Evolutionary conservation across 2,329 filamentous ascomycete genomes (phyloP).

Genomic region (Chaetothyriales sp.): DNA sequence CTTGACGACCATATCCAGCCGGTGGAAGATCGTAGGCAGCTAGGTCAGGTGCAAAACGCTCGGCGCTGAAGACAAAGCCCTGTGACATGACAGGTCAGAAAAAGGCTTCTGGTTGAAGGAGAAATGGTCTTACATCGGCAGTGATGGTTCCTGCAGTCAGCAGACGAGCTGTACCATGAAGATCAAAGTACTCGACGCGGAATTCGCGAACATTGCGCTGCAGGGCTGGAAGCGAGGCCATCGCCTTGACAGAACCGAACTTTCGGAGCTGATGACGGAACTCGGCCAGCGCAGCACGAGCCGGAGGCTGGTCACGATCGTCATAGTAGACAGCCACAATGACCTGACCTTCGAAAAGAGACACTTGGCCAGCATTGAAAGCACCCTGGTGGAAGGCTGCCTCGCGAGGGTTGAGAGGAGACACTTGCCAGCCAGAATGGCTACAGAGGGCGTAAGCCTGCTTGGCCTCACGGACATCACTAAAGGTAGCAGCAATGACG

Average conservation of each 20-base stretch:
- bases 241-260: slow-evolving; percentile 28
- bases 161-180: neutral
- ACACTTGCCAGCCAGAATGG: slow-evolving; percentile 35
- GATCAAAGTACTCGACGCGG: slow-evolving; percentile 29
- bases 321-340: slow-evolving; percentile 36
- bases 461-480: slow-evolving; percentile 48
- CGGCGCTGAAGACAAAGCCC: neutral
- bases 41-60: neutral
- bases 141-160: slow-evolving; percentile 1
- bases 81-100: neutral
- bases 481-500: slow-evolving; percentile 42
- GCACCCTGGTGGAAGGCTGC: slow-evolving; percentile 26
- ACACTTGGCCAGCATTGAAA: slow-evolving; percentile 20
- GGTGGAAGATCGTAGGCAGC: neutral
- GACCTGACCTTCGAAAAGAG: slow-evolving; percentile 44
- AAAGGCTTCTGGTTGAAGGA: neutral
- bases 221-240: slow-evolving; percentile 20
- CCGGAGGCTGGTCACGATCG: slow-evolving; percentile 9
- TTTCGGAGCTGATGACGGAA: slow-evolving; percentile 25
- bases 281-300: slow-evolving; percentile 35
- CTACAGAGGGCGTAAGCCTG: slow-evolving; percentile 36
- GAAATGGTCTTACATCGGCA: neutral
- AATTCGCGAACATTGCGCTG: slow-evolving; percentile 25
- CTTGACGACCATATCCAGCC: neutral
- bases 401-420: slow-evolving; percentile 33